Base-by-base conservation (phyloP, 257 asterid species). In the Capsicum pubescens region DNA sequence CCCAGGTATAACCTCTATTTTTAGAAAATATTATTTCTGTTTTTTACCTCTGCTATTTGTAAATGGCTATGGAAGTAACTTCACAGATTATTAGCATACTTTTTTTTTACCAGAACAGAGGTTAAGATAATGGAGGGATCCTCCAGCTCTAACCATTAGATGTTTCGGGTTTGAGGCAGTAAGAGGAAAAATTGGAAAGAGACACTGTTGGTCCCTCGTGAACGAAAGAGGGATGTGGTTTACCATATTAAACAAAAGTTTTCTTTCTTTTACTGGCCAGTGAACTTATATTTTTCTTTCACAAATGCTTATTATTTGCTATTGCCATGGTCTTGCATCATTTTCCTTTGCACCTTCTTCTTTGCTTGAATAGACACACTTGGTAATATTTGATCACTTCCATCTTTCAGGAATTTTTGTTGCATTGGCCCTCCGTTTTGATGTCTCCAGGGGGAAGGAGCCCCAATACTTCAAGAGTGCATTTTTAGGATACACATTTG, bases 381-480 rank as follows among this genome's bases (percentile, higher is more conserved):
- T 74, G 61, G 61, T 74, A 74, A 50, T 61, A 52, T 82, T 66
- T 19, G 52, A 44, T 64, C 46, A 67, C 7, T 74, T 26, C 58
- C 80, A 81, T 60, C 85, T 74, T 87, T 74, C 97, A 96, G 99
- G 99, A 70, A 96, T 96, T 85, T 96, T 96, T 89, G 99, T 96
- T 56, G 99, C 99, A 71, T 86, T 96, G 90, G 99, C 99, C 35
- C 86, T 94, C 84, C 90, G 99, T 56, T 96, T 94, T 88, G 99
- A 96, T 88, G 98, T 92, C 14, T 94, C 98, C 32, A 88, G 98
- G 88, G 99, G 95, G 83, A 93, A 92, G 88, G 88, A 35, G 60
- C 84, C 90, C 88, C 97, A 92, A 74, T 96, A 96, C 88, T 96
- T 96, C 86, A 92, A 88, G 89, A 96, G 99, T 85, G 96, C 98